Evolutionary conservation across 192 early-diverging fungal species (phyloP), one percentile per base, ranked within the genome.

Genomic region (Coemansia sp.): DNA sequence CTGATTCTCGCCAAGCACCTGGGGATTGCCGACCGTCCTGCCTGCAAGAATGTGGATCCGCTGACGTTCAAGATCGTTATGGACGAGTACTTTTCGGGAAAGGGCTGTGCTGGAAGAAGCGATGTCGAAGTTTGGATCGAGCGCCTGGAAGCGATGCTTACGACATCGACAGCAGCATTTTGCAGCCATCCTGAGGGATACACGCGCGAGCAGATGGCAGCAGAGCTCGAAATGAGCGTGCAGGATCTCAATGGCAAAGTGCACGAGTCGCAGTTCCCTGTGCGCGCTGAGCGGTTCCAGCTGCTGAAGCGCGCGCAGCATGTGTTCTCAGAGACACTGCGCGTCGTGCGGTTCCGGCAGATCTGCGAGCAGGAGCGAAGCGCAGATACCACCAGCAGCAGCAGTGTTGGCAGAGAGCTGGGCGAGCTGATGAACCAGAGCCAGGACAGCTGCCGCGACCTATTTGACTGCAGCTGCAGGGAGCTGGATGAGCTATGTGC

Each of bases 351-450:
- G 53, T 81, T 74, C 61, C 70, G 77, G 23, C 67, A 69, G 50
- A 60, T 80, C 48, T 80, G 77, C 52, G 68, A 80, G 54, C 42
- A 23, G 42, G 42, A 45, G 42, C 19, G 2, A 4, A 61, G 61
- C 17, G 55, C 31, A 25, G 55, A 64, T n/a, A n/a, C n/a, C 47
- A 37, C 60, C 14, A 13, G 57, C 72, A 44, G 74, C 62, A 66
- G 64, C 59, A 27, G 78, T 47, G 42, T 45, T 9, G 42, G 42
- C 42, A 45, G 19, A 10, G 42, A 19, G 42, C 80, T 96, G 34
- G 96, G 94, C n/a, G 72, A 75, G 13, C 83, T 98, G 29, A 96
- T 98, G 94, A 89, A 95, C 79, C 83, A 84, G 22, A 94, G 92
- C 30, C 96, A 98, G 57, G 79, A 64, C 30, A 90, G 87, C 34